phyloP scores from a whole-genome alignment of 2,329 filamentous ascomycete species.

The Cladobotryum mycophilum region DNA sequence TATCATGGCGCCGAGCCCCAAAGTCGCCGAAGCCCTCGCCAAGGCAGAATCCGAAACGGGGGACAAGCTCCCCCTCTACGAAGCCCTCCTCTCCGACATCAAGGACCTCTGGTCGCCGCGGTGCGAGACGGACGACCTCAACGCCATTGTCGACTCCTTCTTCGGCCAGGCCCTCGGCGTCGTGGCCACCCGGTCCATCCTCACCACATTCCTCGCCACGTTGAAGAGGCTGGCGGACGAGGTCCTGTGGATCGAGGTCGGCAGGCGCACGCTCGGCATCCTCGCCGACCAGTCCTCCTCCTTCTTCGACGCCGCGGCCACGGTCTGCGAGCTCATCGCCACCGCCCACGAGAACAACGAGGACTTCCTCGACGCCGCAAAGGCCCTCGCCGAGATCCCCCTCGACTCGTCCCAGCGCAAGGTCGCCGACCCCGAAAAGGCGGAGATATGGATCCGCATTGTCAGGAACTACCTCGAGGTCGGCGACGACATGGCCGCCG shows the following conservation, averaged over 20 bases:
- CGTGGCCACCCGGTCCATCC: conserved; percentile 66
- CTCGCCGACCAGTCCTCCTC: conserved; percentile 56
- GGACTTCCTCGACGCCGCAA: conserved; percentile 73
- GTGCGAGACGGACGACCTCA: conserved; percentile 50
- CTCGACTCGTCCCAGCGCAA: conserved; percentile 84
- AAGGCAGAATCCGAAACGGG: conserved; percentile 29
- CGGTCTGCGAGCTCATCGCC: conserved; percentile 73
- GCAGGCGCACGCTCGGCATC: conserved; percentile 62
- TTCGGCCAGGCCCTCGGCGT: conserved; percentile 66
- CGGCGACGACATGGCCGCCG: conserved; percentile 80
- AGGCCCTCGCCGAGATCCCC: conserved; percentile 72
- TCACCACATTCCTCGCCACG: conserved; percentile 57
- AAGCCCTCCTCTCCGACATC: conserved; percentile 39
- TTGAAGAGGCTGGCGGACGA: conserved; percentile 56
- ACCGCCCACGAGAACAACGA: conserved; percentile 77
- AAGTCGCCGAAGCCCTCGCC: conserved; percentile 39
- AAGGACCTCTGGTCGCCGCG: conserved; percentile 34
- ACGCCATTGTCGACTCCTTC: conserved; percentile 60
- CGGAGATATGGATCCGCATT: conserved; percentile 85
- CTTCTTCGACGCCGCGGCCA: conserved; percentile 78
- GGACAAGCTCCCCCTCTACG: conserved; percentile 42
- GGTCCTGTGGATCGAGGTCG: conserved; percentile 68
- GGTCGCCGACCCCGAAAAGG: conserved; percentile 75
- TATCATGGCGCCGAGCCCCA: conserved; percentile 32
- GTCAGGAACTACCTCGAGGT: conserved; percentile 91